phyloP scores from a whole-genome alignment of 805 yeast genomes.

The Kodamaea neixiangensis region DNA sequence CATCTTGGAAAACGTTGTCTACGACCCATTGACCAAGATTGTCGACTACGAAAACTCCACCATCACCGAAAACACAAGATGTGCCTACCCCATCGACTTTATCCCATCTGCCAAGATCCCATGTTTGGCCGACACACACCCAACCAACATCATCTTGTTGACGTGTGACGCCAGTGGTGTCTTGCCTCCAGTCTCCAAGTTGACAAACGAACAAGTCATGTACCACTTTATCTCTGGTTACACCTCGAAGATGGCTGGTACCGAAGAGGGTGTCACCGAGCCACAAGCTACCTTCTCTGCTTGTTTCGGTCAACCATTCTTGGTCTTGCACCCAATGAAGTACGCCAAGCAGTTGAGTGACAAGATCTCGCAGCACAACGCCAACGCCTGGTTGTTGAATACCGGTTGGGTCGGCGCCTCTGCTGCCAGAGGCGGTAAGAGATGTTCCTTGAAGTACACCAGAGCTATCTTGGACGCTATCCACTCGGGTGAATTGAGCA shows the following conservation, averaged over 20 bases:
- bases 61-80: slow-evolving; percentile 96
- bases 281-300: slow-evolving; percentile 98
- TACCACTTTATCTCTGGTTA: slow-evolving; percentile 98
- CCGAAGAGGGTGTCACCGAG: slow-evolving; percentile 98
- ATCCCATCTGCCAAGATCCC: slow-evolving; percentile 97
- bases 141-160: slow-evolving; percentile 85
- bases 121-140: slow-evolving; percentile 86
- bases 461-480: slow-evolving; percentile 94
- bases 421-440: slow-evolving; percentile 89
- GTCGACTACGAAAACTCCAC: slow-evolving; percentile 83
- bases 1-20: slow-evolving; percentile 89
- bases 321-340: slow-evolving; percentile 96
- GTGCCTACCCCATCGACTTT: slow-evolving; percentile 97
- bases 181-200: slow-evolving; percentile 92
- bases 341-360: slow-evolving; percentile 95
- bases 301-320: slow-evolving; percentile 98
- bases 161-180: slow-evolving; percentile 99
- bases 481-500: slow-evolving; percentile 83
- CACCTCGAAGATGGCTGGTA: slow-evolving; percentile 99
- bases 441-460: slow-evolving; percentile 97
- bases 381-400: slow-evolving; percentile 94
- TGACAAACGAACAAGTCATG: slow-evolving; percentile 95
- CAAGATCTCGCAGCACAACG: slow-evolving; percentile 84
- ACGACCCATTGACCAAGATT: slow-evolving; percentile 72
- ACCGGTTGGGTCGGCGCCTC: slow-evolving; percentile 99